Base-by-base conservation (phyloP, 2,329 filamentous ascomycete genomes). In the Nothophoma quercina region DNA sequence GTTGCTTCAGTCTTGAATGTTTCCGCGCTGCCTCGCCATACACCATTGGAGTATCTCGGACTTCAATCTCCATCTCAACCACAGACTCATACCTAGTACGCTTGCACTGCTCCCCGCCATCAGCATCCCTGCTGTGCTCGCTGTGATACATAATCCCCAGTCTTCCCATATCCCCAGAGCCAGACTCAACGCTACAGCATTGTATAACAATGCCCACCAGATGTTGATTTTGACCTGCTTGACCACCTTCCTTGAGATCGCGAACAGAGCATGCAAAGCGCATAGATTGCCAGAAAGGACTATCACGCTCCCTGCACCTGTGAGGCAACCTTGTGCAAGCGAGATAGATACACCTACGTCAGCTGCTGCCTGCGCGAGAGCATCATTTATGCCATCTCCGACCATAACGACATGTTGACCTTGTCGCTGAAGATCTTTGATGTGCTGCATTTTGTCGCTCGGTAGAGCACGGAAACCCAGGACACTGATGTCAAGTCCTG, bases 331-430 rank as follows among this genome's bases (percentile, higher is more conserved):
- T 28, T 56, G 53, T 9, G 42, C 32, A 5, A 38, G 32, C 7
- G 53, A 56, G 29, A 52, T 41, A n/a, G 42, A 52, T 9, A 56
- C 25, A 9, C 53, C 53, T 2, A 56, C 48, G 18, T 52, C 39
- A 4, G 53, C 53, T 25, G 25, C 35, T 18, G 43, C 48, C 28
- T 52, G 47, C 5, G 53, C 53, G 7, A 47, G 33, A 1, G 39
- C 25, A 23, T 51, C 53, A 18, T 56, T 56, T 4, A 51, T 32
- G 5, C 48, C 48, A 19, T 51, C 53, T 18, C 53, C 42, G 15
- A 51, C 48, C 48, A 56, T 56, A n/a, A 43, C 34, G 9, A 56
- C 53, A 13, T 16, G 26, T 16, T 56, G 43, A 21, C 53, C 43
- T 16, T 22, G 33, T 23, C 13, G 16, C 15, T 51, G 48, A 6